A percentile compares a stretch with the other conserved stretches of the same genome.
Conservation (phyloP, 257 asterid genomes). For the Fraxinus pennsylvanica region DNA sequence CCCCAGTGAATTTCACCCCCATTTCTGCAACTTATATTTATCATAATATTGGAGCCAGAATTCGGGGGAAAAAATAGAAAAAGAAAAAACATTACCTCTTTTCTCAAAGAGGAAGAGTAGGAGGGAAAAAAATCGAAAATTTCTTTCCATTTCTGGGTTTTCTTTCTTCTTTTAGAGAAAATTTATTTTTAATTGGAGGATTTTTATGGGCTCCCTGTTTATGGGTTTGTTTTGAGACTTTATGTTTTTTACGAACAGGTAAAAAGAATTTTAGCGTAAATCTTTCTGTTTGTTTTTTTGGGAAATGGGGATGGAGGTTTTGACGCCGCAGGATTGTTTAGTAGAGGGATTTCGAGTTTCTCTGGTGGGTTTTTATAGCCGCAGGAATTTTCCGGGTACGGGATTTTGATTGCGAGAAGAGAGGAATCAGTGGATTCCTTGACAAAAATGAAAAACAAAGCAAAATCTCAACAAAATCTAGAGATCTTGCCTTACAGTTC, state of each 20-base stretch:
- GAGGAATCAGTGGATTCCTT: no score
- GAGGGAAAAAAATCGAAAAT: background rate
- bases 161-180: background rate
- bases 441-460: no score
- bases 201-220: background rate
- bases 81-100: background rate
- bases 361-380: background rate
- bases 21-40: background rate
- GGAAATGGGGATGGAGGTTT: no score
- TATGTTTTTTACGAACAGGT: background rate
- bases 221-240: background rate
- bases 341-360: slow-evolving; percentile 22
- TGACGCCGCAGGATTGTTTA: background rate
- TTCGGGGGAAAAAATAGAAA: background rate
- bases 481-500: no score
- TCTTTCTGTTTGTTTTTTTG: no score
- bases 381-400: background rate
- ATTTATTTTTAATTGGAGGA: background rate
- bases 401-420: background rate
- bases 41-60: background rate
- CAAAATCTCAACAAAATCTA: no score
- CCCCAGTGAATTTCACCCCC: slow-evolving; percentile 25
- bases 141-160: background rate
- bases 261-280: no score
- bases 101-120: background rate